phyloP scores from a whole-genome alignment of 2,329 filamentous ascomycete species.

The Ceratocystis smalleyi region DNA sequence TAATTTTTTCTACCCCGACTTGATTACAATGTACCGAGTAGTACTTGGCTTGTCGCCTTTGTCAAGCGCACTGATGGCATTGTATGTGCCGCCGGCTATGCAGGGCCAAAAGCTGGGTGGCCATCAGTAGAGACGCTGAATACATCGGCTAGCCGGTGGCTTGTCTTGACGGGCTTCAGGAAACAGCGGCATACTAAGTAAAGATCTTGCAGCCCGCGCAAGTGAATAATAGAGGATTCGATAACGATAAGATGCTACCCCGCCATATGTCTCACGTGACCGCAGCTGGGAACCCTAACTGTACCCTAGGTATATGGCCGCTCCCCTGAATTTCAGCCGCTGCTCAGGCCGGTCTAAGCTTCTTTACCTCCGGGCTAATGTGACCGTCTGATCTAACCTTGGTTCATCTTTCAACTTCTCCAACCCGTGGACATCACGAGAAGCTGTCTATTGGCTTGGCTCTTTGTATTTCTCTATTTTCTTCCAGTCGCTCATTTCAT shows the following conservation, averaged over 20 bases:
- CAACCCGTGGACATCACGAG: neutral
- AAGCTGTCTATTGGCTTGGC: neutral
- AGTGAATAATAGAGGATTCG: neutral
- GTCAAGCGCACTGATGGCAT: neutral
- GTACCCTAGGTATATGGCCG: neutral
- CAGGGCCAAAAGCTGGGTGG: neutral
- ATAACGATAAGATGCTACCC: neutral
- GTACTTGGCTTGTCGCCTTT: neutral
- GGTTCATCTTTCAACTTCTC: neutral
- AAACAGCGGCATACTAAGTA: neutral
- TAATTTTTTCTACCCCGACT: slow-evolving; percentile 3
- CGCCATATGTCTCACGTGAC: neutral
- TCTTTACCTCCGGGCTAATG: neutral
- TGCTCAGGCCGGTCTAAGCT: neutral
- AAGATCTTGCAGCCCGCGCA: neutral
- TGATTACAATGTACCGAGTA: neutral
- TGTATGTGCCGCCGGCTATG: neutral
- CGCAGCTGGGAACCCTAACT: neutral
- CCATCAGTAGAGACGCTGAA: neutral
- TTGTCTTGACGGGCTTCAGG: neutral
- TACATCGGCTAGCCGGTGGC: neutral
- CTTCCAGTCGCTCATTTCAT: slow-evolving; percentile 5
- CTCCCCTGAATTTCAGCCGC: neutral
- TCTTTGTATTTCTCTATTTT: neutral
- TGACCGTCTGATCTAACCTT: neutral